Base-by-base conservation (phyloP, 164 flowering plant genomes). In the Platanus orientalis region DNA sequence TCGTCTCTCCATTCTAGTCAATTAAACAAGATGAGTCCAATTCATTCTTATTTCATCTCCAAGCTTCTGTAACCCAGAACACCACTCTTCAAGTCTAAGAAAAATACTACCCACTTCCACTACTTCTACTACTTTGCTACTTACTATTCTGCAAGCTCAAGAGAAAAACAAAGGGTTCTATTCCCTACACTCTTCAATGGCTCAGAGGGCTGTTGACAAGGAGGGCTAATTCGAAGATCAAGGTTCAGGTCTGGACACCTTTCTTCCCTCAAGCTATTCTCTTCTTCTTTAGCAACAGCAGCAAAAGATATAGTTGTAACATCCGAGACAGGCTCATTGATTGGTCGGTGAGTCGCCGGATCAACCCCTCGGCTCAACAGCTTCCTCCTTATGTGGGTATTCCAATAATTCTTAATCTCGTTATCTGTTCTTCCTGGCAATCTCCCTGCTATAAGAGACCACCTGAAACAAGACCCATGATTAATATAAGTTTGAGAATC, bases 341-440 rank as follows among this genome's bases (percentile, higher is more conserved):
- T 27, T 6, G 86, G 76, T 55, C 88, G 72, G 63, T 89, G 96
- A 32, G 96, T 85, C 2, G 81, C 66, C 1, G 96, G 93, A 66
- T 89, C 93, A 32, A 89, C 82, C 20, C 93, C 96, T 63, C 96
- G 54, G 74, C 81, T 85, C 69, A 87, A 27, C 2, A 89, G 80
- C 76, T 89, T 87, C 42, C 93, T 81, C 60, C 89, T 79, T 61
- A 90, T 88, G 39, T 90, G 96, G 0, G 96, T 89, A 72, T 89
- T 89, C 96, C 96, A 89, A 57, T 87, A 89, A 51, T 89, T 89
- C 75, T 89, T 89, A 23, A 89, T 89, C 81, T 89, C 96, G 64
- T 89, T 87, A 56, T 89, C 93, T n/a, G 97, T 88, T 71, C 95
- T 78, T 54, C 95, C 97, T 1, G 90, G 90, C 30, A 86, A 72